Evolutionary conservation across 768 basidiomycete species (phyloP), one percentile per base, ranked within the genome.

Genomic region (Aureoboletus auriporus): DNA sequence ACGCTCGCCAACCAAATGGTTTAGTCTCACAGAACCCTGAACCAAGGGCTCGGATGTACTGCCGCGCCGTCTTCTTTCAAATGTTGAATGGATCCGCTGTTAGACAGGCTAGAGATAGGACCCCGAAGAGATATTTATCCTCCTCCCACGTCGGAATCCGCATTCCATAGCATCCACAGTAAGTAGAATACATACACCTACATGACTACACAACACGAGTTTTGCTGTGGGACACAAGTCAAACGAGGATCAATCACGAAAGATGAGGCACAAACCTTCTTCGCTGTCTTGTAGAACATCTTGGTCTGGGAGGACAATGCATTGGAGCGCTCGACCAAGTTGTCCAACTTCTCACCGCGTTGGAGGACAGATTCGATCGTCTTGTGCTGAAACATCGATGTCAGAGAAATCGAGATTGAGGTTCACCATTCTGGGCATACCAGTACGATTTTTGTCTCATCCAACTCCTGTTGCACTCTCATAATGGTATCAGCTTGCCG

Each of bases 281-380:
- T 98, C 2, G 95, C 93, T 8, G 94, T 96, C 86, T 97, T 96
- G 76, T 97, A 98, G 67, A 99, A 99, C 86, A 91, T 89, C 83
- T 97, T 97, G 71, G 83, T 91, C 71, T 93, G 91, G 13, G 81
- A 73, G 34, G 92, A 91, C 47, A 97, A 70, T 30, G 86, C 85
- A 62, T 89, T 85, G 47, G 93, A 96, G 34, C 94, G 81, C 60
- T 97, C 94, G 11, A 98, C 95, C 8, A 98, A 75, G 66, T 91
- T 91, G 68, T 97, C 93, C 39, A 99, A 76, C 71, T 92, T 93
- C 79, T 98, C 95, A 38, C 96, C 96, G 11, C 96, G 83, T 66
- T 94, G 84, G 36, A 99, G 77, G 9, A 99, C 94, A 4, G 89
- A 91, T 65, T 99, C 96, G 60, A 99, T 99, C 27, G 96, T 99